Evolutionary conservation across 2,329 filamentous ascomycete genomes (phyloP), one percentile per base, ranked within the genome.

Genomic region (Annulohypoxylon truncatum): DNA sequence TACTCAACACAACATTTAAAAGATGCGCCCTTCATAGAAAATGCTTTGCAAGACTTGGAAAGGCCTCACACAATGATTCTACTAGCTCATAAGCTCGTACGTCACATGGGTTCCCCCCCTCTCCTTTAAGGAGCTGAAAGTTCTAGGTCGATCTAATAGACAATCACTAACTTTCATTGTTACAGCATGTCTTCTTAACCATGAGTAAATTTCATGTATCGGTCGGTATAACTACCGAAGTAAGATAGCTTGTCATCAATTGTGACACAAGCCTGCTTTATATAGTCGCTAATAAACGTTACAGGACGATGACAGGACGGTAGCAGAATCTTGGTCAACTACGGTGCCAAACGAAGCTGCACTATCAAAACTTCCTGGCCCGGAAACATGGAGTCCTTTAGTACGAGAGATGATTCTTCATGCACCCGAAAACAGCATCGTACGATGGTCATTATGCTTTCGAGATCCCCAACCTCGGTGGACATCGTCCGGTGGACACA

Each of bases 371-470:
- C 22, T 66, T 4, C 53, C 47, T n/a, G 54, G 63, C 1, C 53
- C 35, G 28, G 54, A 66, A 1, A 55, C 56, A 4, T 71, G 26
- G 64, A 54, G n/a, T 63, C 66, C 40, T 67, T 73, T 29, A 62
- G 64, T 58, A 67, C 67, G 6, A 63, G 63, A 31, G 61, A 52
- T 9, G 40, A 61, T 55, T 24, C 20, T 18, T 4, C 29, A 68
- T 40, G 59, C 76, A 2, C 76, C 73, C 1, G 50, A 67, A 3
- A 44, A 68, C 7, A 69, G 65, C 22, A 82, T 84, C 51, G 79
- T 85, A 66, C 81, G 77, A 71, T 79, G 75, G 68, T 74, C 76
- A 54, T 73, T 80, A 22, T 73, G 74, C 33, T 79, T 76, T 75
- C 76, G 78, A 5, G 72, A 79, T 56, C 77, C 77, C 4, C 75